Percentiles rank a stretch among this genome's conserved stretches.
phyloP scores from a whole-genome alignment of 1,284 basidiomycete species.

The Ganoderma sinense region DNA sequence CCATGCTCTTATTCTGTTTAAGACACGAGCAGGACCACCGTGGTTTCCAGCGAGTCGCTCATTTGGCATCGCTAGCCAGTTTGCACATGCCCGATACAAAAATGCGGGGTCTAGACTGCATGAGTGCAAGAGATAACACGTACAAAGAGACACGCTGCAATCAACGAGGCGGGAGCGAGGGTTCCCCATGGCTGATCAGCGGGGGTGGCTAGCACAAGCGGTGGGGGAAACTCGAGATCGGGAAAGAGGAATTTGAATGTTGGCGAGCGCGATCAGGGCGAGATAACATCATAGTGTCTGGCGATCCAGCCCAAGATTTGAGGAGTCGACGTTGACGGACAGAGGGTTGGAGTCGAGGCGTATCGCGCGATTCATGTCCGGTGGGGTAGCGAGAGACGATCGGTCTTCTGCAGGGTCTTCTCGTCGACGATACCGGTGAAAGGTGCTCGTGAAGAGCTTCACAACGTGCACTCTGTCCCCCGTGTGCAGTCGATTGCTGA shows the following conservation, averaged over 20 bases:
- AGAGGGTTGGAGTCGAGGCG: not conserved
- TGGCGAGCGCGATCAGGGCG: not conserved
- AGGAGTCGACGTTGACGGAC: not conserved
- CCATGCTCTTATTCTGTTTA: not conserved
- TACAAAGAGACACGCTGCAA: not conserved
- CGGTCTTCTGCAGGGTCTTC: not conserved
- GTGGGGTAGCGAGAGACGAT: not conserved
- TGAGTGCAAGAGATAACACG: not conserved
- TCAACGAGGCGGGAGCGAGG: not conserved
- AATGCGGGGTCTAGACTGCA: not conserved
- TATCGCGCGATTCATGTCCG: conserved; percentile 1
- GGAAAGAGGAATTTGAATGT: not conserved
- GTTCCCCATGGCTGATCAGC: not conserved
- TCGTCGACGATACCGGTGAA: not conserved
- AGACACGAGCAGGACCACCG: not conserved
- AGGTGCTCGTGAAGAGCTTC: not conserved
- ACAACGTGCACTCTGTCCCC: not conserved
- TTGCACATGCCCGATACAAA: not conserved
- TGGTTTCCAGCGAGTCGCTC: not conserved
- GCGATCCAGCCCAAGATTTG: not conserved
- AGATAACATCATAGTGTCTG: not conserved
- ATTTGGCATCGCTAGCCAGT: not conserved
- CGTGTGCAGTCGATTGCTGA: not conserved
- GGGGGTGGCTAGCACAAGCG: not conserved
- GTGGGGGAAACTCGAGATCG: not conserved